Evolutionary conservation across 345 rosid genomes (phyloP).

Genomic region (Citrus australasica): DNA sequence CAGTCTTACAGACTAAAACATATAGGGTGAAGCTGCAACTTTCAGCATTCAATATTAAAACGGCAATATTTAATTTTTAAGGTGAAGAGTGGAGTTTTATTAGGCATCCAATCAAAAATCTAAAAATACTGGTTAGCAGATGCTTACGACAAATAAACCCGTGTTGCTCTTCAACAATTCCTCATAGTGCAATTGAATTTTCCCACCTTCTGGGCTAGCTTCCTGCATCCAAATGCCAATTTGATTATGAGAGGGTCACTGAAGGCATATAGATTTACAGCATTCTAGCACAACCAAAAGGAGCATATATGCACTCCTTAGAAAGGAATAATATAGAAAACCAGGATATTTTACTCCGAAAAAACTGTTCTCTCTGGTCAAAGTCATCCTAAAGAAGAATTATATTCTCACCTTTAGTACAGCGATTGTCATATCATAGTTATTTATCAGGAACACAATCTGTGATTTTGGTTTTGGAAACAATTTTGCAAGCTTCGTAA

Average conservation of each 20-base stretch:
- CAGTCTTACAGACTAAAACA: background rate
- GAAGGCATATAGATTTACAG: background rate
- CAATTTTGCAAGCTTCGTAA: conserved; percentile 75
- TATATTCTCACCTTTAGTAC: conserved; percentile 69
- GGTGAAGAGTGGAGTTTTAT: background rate
- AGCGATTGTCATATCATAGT: conserved; percentile 93
- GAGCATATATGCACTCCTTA: background rate
- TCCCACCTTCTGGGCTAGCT: conserved; percentile 96
- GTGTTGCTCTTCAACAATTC: conserved; percentile 90
- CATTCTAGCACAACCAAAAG: background rate
- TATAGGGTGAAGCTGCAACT: background rate
- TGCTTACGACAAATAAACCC: conserved; percentile 74
- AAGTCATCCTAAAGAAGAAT: background rate
- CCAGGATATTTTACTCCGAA: background rate
- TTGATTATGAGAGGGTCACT: background rate
- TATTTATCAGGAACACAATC: conserved; percentile 87
- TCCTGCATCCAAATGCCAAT: conserved; percentile 43
- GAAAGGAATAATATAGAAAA: background rate
- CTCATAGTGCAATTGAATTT: conserved; percentile 87
- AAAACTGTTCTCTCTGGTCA: background rate
- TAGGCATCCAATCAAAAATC: background rate
- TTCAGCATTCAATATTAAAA: background rate
- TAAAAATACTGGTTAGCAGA: background rate
- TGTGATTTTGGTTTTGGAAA: conserved; percentile 75
- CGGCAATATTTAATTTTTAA: background rate